Evolutionary conservation across 2,329 filamentous ascomycete genomes (phyloP).

Genomic region (Fusarium sp.): DNA sequence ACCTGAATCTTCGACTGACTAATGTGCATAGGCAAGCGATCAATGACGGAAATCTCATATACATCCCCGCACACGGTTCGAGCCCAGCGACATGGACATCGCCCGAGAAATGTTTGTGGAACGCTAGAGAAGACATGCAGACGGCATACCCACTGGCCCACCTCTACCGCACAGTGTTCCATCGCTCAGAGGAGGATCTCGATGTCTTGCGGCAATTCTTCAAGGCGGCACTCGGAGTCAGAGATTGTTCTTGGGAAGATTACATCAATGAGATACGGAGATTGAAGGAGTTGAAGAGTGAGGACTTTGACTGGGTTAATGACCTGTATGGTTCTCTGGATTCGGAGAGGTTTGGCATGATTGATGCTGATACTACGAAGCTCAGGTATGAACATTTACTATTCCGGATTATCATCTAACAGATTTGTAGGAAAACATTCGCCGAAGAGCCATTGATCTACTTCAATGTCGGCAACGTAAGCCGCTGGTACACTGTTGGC

Average conservation of each 20-base stretch:
- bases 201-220: conserved; percentile 35
- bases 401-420: too few relatives aligned
- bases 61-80: not conserved
- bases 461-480: not conserved
- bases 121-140: conserved; percentile 26
- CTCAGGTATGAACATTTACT: conserved; percentile 24
- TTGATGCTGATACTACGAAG: not conserved
- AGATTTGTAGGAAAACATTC: not conserved
- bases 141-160: conserved; percentile 23
- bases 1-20: not conserved
- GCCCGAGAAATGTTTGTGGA: conserved; percentile 25
- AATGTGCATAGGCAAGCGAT: conserved; percentile 2
- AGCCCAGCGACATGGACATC: conserved; percentile 18
- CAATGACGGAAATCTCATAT: conserved; percentile 12
- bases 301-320: conserved; percentile 32
- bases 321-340: conserved; percentile 17
- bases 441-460: conserved; percentile 22
- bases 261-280: conserved; percentile 30
- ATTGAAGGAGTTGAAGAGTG: conserved; percentile 3
- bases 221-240: not conserved
- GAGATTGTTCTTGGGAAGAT: conserved; percentile 24
- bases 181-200: conserved; percentile 11
- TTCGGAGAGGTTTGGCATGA: not conserved
- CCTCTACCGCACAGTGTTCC: conserved; percentile 24
- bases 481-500: conserved; percentile 43